Evolutionary conservation across 2,329 filamentous ascomycete genomes (phyloP).

Genomic region (Trichophaea hybrida): DNA sequence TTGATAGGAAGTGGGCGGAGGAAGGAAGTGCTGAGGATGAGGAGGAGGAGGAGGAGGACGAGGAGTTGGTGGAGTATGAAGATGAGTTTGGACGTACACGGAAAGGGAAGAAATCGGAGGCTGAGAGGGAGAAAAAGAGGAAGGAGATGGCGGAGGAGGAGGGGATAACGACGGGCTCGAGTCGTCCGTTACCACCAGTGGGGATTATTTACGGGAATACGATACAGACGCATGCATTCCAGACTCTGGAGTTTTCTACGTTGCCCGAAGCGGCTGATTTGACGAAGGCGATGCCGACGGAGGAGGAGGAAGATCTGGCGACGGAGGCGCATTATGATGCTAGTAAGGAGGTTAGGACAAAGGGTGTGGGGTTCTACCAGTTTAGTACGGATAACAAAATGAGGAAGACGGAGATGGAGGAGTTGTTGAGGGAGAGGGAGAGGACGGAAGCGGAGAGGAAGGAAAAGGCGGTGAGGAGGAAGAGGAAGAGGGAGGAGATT

Average conservation of each 20-base stretch:
- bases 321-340: constrained; percentile 83
- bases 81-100: constrained; percentile 87
- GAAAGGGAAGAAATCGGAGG: constrained; percentile 55
- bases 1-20: constrained; percentile 91
- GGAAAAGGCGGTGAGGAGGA: constrained; percentile 44
- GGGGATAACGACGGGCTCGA: constrained; percentile 17
- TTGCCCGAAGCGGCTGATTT: constrained; percentile 6
- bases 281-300: constrained; percentile 31
- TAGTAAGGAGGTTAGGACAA: constrained; percentile 64
- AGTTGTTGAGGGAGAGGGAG: constrained; percentile 49
- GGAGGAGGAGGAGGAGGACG: constrained; percentile 34
- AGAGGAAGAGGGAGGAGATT: constrained; percentile 35
- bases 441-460: constrained; percentile 51
- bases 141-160: constrained; percentile 26
- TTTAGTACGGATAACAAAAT: constrained; percentile 64
- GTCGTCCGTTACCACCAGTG: constrained; percentile 37
- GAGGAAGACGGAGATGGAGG: constrained; percentile 59
- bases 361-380: constrained; percentile 81
- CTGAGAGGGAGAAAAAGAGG: constrained; percentile 46
- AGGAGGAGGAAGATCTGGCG: constrained; percentile 64
- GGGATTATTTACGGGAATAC: constrained; percentile 73
- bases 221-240: constrained; percentile 72
- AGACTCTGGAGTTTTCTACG: constrained; percentile 44
- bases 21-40: constrained; percentile 28
- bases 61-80: constrained; percentile 66